phyloP scores from a whole-genome alignment of 805 yeast species.

The Lipomyces lipofer region DNA sequence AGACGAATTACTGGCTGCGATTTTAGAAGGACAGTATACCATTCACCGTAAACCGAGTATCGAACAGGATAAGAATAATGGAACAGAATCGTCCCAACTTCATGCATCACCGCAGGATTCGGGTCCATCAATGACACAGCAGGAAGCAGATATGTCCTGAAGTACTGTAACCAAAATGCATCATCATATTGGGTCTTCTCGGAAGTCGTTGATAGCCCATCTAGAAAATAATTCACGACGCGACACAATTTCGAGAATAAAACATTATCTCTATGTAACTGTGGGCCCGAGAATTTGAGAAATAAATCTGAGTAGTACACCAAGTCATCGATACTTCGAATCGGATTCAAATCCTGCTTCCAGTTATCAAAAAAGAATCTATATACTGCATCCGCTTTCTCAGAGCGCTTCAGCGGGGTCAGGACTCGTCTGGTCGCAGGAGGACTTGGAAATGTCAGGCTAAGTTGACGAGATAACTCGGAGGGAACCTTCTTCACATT shows the following conservation, averaged over 20 bases:
- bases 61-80: constrained; percentile 61
- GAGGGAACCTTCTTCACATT: constrained; percentile 15
- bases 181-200: constrained; percentile 32
- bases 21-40: constrained; percentile 58
- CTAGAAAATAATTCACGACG: constrained; percentile 44
- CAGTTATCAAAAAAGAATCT: constrained; percentile 45
- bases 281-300: constrained; percentile 57
- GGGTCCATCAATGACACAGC: constrained; percentile 54
- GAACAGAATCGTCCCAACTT: constrained; percentile 56
- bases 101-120: constrained; percentile 61
- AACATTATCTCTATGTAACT: constrained; percentile 49
- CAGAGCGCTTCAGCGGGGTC: constrained; percentile 22
- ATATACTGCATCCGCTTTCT: constrained; percentile 16
- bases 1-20: constrained; percentile 56
- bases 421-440: constrained; percentile 18
- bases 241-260: constrained; percentile 62
- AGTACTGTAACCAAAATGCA: constrained; percentile 58
- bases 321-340: constrained; percentile 48
- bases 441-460: constrained; percentile 9
- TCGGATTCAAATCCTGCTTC: constrained; percentile 45
- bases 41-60: constrained; percentile 78
- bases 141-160: constrained; percentile 68
- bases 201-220: no score
- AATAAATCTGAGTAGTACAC: constrained; percentile 51
- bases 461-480: not conserved